Evolutionary conservation across 768 basidiomycete species (phyloP).

Genomic region (Lentinula guzmanii): DNA sequence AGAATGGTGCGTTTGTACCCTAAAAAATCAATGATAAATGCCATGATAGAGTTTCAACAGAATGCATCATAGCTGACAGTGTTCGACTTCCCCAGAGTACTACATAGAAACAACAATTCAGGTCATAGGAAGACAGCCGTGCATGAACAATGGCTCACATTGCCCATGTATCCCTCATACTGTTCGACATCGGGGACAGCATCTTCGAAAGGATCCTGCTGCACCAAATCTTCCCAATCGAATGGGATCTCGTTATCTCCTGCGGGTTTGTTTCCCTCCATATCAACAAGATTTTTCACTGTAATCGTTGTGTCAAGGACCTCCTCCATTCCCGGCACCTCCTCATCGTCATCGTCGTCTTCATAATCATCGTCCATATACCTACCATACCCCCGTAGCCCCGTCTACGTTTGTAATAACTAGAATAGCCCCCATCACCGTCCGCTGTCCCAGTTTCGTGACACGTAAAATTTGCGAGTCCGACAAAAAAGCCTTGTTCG

Average conservation of each 20-base stretch:
- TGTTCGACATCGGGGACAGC: slow-evolving; percentile 25
- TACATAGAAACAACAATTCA: not conserved
- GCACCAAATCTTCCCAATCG: slow-evolving; percentile 22
- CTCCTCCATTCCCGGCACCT: slow-evolving; percentile 7
- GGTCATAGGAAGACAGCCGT: not conserved
- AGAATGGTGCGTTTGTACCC: slow-evolving; percentile 25
- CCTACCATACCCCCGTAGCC: slow-evolving; percentile 8
- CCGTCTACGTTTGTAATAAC: slow-evolving; percentile 12
- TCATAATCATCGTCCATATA: slow-evolving; percentile 8
- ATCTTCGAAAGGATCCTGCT: slow-evolving; percentile 20
- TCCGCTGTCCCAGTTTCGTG: slow-evolving; percentile 17
- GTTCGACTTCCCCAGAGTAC: slow-evolving; percentile 20
- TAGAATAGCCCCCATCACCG: slow-evolving; percentile 12
- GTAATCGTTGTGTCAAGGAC: slow-evolving; percentile 22
- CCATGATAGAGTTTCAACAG: no score
- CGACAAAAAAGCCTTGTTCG: slow-evolving; percentile 28
- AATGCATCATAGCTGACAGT: slow-evolving; percentile 18
- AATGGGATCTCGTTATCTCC: slow-evolving; percentile 13
- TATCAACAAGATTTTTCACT: slow-evolving; percentile 22
- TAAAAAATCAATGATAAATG: slow-evolving; percentile 7
- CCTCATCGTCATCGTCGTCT: slow-evolving; percentile 13
- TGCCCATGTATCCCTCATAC: slow-evolving; percentile 36
- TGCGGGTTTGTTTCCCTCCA: slow-evolving; percentile 21
- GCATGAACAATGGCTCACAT: slow-evolving; percentile 21
- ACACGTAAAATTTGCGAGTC: slow-evolving; percentile 27